These are phyloP conservation scores for Fraxinus nigra DNA, from an alignment of 305 asterid species.

Conservation along the genomic window DNA sequence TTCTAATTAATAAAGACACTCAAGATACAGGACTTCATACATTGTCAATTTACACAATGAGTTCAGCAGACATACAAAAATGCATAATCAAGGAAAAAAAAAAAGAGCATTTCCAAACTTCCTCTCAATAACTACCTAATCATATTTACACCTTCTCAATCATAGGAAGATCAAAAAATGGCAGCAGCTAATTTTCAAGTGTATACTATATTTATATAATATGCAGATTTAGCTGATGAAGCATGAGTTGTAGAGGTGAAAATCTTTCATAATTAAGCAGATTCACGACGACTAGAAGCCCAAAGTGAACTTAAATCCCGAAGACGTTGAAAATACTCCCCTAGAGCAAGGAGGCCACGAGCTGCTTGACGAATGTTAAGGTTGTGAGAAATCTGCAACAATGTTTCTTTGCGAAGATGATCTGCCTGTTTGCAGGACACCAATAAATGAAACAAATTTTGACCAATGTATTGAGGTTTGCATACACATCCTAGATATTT, in stretches of 20 bases:
- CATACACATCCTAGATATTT: background rate
- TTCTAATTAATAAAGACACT: conserved; percentile 3
- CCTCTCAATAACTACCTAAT: conserved; percentile 37
- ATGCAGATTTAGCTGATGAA: conserved; percentile 13
- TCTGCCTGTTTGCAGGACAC: conserved; percentile 56
- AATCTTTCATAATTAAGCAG: conserved; percentile 21
- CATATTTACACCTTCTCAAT: conserved; percentile 33
- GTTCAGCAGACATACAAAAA: background rate
- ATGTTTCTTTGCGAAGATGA: conserved; percentile 67
- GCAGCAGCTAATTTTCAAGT: conserved; percentile 27
- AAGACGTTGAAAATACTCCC: conserved; percentile 72
- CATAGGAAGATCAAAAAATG: conserved; percentile 37
- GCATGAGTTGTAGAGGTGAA: conserved; percentile 11
- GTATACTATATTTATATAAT: conserved; percentile 17
- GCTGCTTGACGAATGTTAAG: conserved; percentile 64
- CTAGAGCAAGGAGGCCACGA: conserved; percentile 62
- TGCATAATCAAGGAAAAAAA: conserved; percentile 5
- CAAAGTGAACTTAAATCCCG: conserved; percentile 62
- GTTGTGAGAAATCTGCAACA: conserved; percentile 63
- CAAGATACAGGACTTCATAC: conserved; percentile 18
- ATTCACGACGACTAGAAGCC: conserved; percentile 45
- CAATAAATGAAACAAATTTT: background rate
- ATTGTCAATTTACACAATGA: conserved; percentile 21
- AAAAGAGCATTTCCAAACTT: conserved; percentile 29
- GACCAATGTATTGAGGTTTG: background rate